Conservation (phyloP, 805 yeast species). For the Cyberlindnera lachancei region DNA sequence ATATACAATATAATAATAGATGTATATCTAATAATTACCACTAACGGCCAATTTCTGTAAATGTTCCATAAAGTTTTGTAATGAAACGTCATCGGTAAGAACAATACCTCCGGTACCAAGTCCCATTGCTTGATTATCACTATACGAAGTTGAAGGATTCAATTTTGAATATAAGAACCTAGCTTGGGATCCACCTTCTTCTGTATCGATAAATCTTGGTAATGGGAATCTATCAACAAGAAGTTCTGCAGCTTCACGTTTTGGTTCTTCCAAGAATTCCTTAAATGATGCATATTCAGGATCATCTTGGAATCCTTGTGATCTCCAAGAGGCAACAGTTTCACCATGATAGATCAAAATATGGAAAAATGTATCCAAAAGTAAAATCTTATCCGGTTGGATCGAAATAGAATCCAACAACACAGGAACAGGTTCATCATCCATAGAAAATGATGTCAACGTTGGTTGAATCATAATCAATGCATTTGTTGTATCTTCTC, state of each 20-base stretch:
- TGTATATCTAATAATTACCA: not conserved
- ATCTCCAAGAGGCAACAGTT: slow-evolving; percentile 93
- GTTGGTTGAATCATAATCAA: slow-evolving; percentile 98
- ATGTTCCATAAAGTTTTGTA: slow-evolving; percentile 93
- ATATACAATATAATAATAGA: not conserved
- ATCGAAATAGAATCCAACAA: slow-evolving; percentile 89
- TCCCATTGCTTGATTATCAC: slow-evolving; percentile 36
- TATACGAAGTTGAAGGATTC: slow-evolving; percentile 86
- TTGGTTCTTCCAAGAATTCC: slow-evolving; percentile 79
- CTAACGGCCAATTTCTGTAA: slow-evolving; percentile 82
- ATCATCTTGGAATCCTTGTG: slow-evolving; percentile 87
- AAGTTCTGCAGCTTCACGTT: slow-evolving; percentile 85
- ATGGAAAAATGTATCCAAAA: slow-evolving; percentile 94
- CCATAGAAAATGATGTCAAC: slow-evolving; percentile 75
- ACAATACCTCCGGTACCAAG: slow-evolving; percentile 65
- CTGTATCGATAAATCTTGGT: slow-evolving; percentile 95
- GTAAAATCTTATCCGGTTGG: slow-evolving; percentile 76
- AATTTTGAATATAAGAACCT: slow-evolving; percentile 91
- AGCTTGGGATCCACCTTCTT: slow-evolving; percentile 98
- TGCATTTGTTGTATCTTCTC: slow-evolving; percentile 90
- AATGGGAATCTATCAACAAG: slow-evolving; percentile 93
- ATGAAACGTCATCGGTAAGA: slow-evolving; percentile 90
- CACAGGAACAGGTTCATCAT: slow-evolving; percentile 67
- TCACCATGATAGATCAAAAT: slow-evolving; percentile 93
- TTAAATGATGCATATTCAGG: slow-evolving; percentile 86